These are phyloP conservation scores for Dunaliella primolecta DNA, from an alignment of 139 green algal genomes.

Conservation along the genomic window DNA sequence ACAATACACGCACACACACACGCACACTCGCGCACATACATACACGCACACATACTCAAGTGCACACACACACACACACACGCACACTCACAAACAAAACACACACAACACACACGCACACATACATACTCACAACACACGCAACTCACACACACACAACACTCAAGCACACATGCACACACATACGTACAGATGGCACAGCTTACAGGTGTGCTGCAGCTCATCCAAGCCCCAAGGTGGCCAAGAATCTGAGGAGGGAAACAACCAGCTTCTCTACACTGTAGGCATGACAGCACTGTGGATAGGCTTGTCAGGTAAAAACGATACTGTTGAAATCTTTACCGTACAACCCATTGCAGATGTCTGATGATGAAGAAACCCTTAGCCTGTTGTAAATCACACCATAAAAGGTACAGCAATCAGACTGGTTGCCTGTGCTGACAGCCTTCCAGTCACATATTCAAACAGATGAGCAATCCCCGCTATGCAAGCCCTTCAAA, in stretches of 20 bases:
- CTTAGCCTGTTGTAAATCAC: not conserved
- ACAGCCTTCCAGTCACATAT: too few species aligned
- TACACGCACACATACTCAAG: too few species aligned
- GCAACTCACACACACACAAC: not conserved
- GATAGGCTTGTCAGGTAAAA: constrained; percentile 16
- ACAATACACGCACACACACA: not conserved
- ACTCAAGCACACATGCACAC: not conserved
- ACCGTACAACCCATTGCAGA: not conserved
- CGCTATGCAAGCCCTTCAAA: too few species aligned
- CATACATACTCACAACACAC: not conserved
- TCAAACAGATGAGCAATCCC: too few species aligned
- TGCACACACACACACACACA: too few species aligned
- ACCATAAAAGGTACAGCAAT: too few species aligned
- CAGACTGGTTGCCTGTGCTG: too few species aligned
- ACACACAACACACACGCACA: not conserved
- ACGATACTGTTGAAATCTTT: not conserved
- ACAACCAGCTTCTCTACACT: constrained; percentile 23
- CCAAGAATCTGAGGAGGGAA: not conserved
- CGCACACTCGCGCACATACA: not conserved
- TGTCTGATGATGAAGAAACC: not conserved
- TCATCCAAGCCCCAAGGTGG: not conserved
- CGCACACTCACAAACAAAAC: not conserved
- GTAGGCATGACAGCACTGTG: constrained; percentile 26
- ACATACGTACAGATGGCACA: not conserved
- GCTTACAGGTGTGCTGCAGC: not conserved